Base-by-base conservation (phyloP, 2,329 filamentous ascomycete species). In the Colletotrichum horii region DNA sequence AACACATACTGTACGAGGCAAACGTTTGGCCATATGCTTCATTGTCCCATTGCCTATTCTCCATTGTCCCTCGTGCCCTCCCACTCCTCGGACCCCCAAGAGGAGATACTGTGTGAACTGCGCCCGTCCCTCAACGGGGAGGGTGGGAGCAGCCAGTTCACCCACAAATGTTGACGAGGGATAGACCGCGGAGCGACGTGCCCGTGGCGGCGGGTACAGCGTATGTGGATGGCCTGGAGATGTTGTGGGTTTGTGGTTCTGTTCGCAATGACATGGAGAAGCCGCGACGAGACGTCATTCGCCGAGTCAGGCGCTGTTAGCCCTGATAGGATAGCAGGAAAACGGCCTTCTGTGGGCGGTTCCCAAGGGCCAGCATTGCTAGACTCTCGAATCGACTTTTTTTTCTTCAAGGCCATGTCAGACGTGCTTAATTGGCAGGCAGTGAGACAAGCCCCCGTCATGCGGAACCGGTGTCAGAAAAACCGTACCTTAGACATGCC, bases 151-250 rank as follows among this genome's bases (percentile, higher is more conserved):
- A 73, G 56, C 34, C 38, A 26, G 38, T 4, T 38, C 60, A 30
- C n/a, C 38, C 58, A 58, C 71, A 16, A 60, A 64, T 14, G 43
- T 38, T 58, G 30, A 30, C 26, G 38, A 70, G 66, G 56, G 56
- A 71, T 24, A 66, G 52, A 38, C 61, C 36, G 71, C 61, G 38
- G 48, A 66, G 66, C 52, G 19, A 70, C 55, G 56, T 43, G 56
- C 9, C 62, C 34, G 58, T 43, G 34, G 26, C 61, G 26, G 62
- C 62, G 70, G 70, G 62, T 71, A 66, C 62, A 14, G 43, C 55
- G 43, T 30, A 68, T 62, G 73, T 75, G 73, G 73, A 64, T 75
- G 69, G 73, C 67, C 73, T 75, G 73, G 69, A 75, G 73, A 56
- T 75, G 62, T 22, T 30, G 22, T 61, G 12, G 34, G 24, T 26